Base-by-base conservation (phyloP, 768 basidiomycete genomes). In the Leucosporidium scottii region DNA sequence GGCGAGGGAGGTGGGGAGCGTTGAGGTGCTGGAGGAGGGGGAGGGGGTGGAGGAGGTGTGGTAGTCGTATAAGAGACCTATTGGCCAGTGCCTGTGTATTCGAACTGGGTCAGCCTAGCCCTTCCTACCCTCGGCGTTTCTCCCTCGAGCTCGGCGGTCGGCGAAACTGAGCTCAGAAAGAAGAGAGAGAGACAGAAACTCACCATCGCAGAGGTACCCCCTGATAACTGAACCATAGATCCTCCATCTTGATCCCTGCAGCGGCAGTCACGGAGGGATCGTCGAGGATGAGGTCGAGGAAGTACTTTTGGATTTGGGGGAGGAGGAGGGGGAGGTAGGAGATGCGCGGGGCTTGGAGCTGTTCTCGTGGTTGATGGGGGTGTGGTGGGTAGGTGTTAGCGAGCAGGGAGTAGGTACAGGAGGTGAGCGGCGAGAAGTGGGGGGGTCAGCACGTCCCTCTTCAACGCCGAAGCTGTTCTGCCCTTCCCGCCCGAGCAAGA, bases 171-270 rank as follows among this genome's bases (percentile, higher is more conserved):
- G n/a, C n/a, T n/a, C n/a, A 44, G 20, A 10, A 28, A 1, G 51
- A 54, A 21, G 34, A 8, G 39, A 27, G 21, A 2, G 58, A 25
- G 56, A 57, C 50, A 36, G 13, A 9, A 13, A 82, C 85, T 69
- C 65, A 94, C 94, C 94, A 97, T 80, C 92, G 91, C 74, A 93
- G 82, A 59, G 89, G 76, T 9, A 83, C 84, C 36, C 90, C 90
- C 62, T 89, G 88, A 69, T 86, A 88, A 79, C 96, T 92, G 78
- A 99, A 96, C 96, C 94, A 98, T 90, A 94, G 92, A 61, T 93
- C 89, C 65, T 90, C 89, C 72, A 93, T 90, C 75, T 88, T 89
- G 67, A 93, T 79, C 15, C 82, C 74, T 68, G 86, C 86, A 7
- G 86, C 85, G 3, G 39, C 39, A 9, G 10, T 44, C 5, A 34